These are phyloP conservation scores for Plasmodium cynomolgi DNA, from an alignment of 169 alveolate genomes.

Conservation along the genomic window DNA sequence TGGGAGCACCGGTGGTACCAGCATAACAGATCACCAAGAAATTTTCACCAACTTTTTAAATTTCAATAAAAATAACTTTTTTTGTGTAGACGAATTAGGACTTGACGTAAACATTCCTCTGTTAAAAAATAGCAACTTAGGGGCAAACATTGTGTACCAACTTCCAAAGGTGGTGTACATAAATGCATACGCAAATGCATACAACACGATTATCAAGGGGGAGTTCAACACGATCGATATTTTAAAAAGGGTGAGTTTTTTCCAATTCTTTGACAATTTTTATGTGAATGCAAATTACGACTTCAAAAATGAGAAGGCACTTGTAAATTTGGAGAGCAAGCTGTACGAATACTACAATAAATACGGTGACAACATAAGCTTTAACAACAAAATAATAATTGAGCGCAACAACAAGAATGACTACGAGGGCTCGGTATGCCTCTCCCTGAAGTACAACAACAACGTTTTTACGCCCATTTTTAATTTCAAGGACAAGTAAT, in stretches of 20 bases:
- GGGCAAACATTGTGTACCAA: slow-evolving; percentile 63
- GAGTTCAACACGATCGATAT: slow-evolving; percentile 63
- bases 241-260: slow-evolving; percentile 61
- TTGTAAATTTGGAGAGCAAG: slow-evolving; percentile 67
- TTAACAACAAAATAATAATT: slow-evolving; percentile 51
- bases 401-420: slow-evolving; percentile 42
- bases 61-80: slow-evolving; percentile 70
- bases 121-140: slow-evolving; percentile 60
- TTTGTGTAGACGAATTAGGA: slow-evolving; percentile 73
- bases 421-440: slow-evolving; percentile 67
- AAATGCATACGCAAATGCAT: slow-evolving; percentile 71
- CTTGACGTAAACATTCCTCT: slow-evolving; percentile 58
- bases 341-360: slow-evolving; percentile 66
- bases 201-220: slow-evolving; percentile 65
- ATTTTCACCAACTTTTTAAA: slow-evolving; percentile 41
- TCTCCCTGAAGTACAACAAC: slow-evolving; percentile 63
- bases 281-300: slow-evolving; percentile 68
- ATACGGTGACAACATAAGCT: slow-evolving; percentile 52
- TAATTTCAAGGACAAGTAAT: slow-evolving; percentile 73
- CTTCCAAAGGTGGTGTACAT: slow-evolving; percentile 49
- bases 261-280: slow-evolving; percentile 71
- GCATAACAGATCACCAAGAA: slow-evolving; percentile 15
- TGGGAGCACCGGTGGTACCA: neutral
- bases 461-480: slow-evolving; percentile 68
- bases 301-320: slow-evolving; percentile 64